Evolutionary conservation across 805 yeast genomes (phyloP).

Genomic region (Starmerella cellae): DNA sequence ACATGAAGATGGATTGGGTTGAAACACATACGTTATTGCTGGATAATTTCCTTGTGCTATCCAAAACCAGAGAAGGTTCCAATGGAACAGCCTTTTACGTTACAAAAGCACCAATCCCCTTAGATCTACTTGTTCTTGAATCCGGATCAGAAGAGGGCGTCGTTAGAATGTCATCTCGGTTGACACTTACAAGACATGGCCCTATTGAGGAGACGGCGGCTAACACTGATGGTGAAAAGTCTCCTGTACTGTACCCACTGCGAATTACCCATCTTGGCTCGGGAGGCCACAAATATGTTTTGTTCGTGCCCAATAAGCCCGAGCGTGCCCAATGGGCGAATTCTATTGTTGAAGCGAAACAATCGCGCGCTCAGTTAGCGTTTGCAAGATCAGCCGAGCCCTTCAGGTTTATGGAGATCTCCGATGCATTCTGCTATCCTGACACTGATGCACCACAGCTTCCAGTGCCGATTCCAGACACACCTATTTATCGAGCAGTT

Average conservation of each 20-base stretch:
- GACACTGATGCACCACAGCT: constrained; percentile 33
- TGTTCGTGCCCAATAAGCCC: constrained; percentile 23
- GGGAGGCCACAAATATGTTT: constrained; percentile 23
- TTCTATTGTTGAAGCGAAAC: constrained; percentile 37
- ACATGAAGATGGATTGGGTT: constrained; percentile 45
- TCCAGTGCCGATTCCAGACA: constrained; percentile 24
- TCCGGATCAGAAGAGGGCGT: constrained; percentile 32
- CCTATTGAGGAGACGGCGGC: not conserved
- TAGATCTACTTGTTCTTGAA: constrained; percentile 46
- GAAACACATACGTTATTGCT: constrained; percentile 43
- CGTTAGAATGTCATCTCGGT: constrained; percentile 21
- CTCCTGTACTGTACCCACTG: constrained; percentile 27
- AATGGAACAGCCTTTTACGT: constrained; percentile 27
- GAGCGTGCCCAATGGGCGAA: constrained; percentile 50
- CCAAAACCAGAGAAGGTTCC: constrained; percentile 28
- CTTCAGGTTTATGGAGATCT: constrained; percentile 38
- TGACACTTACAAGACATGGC: constrained; percentile 17
- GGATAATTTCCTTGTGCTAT: constrained; percentile 47
- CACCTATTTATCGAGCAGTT: constrained; percentile 28
- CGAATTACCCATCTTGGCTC: constrained; percentile 28
- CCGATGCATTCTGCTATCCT: constrained; percentile 58
- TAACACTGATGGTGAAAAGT: constrained; percentile 14
- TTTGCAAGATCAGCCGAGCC: constrained; percentile 37
- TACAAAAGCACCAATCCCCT: constrained; percentile 30
- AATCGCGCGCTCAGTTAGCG: constrained; percentile 27